Percentiles rank a stretch among this genome's conserved stretches.
Evolutionary conservation across 225 moss, liverwort and hornwort species (phyloP).

Genomic region (Pseudoscleropodium purum): DNA sequence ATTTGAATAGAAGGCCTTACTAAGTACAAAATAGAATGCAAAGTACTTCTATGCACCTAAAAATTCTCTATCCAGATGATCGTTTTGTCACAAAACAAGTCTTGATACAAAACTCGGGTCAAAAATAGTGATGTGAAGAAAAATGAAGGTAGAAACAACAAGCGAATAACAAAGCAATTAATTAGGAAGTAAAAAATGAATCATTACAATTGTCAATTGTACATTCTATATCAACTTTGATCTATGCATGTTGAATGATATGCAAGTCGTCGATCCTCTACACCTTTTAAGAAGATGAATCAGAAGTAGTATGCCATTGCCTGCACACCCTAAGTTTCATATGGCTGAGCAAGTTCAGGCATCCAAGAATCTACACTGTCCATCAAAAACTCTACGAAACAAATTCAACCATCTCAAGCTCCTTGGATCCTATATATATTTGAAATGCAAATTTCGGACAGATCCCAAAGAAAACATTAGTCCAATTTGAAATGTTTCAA

Average conservation of each 20-base stretch:
- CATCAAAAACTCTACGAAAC: no score
- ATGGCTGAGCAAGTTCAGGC: no score
- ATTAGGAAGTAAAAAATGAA: neutral
- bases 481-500: no score
- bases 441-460: no score
- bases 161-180: fast-evolving
- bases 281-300: neutral
- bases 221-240: neutral
- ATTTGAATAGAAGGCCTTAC: fast-evolving
- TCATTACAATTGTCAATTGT: neutral
- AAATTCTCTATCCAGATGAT: neutral
- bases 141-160: neutral
- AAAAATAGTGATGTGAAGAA: neutral
- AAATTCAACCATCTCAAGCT: no score
- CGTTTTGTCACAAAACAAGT: neutral
- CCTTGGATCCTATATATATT: no score
- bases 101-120: neutral
- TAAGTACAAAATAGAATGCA: neutral
- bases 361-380: no score
- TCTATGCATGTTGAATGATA: neutral
- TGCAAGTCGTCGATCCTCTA: fast-evolving
- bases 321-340: no score
- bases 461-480: no score
- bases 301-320: no score
- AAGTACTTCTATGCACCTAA: no score